Evolutionary conservation across 129 eudicot species (phyloP), one percentile per base, ranked within the genome.

Genomic region (Chrysanthemum makinoi): DNA sequence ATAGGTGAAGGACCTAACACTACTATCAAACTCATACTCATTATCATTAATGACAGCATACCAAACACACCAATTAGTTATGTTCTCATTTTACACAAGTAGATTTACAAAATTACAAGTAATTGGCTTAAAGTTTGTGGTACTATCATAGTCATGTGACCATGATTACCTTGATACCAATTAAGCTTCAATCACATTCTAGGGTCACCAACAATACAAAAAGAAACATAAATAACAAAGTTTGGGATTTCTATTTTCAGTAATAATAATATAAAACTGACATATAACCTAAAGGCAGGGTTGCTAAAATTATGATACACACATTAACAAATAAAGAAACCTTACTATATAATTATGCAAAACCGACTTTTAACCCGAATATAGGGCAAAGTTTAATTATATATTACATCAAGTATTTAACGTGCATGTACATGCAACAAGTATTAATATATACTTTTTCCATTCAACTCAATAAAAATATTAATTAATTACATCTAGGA

Each of bases 321-420:
- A 10, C 70, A 66, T 46, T 47, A 17, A 12, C 18, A 12, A 66
- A 18, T 66, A 18, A 3, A 19, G 16, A 68, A 24, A 13, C 61
- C 72, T 50, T 50, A 50, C 0, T 26, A 15, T 50, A 50, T 68
- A 49, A 68, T 68, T 28, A 43, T 68, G 9, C 24, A 1, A 24
- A 50, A 68, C 60, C 60, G 60, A 49, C 47, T 68, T 49, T 68
- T 68, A 68, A 26, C 61, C 60, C 10, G 12, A 68, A 68, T 49
- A 49, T 24, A 22, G 44, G n/a, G 47, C 46, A n/a, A 30, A 68
- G 20, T 24, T 47, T 2, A 12, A 68, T 49, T 26, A 49, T 14
- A 47, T 18, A 3, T 12, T 54, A 5, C 24, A 2, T 55, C 22
- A 18, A 62, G 14, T 24, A 61, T 61, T 24, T 61, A 61, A 28